Evolutionary conservation across 2,329 filamentous ascomycete species (phyloP).

Genomic region (Alternaria sp.): DNA sequence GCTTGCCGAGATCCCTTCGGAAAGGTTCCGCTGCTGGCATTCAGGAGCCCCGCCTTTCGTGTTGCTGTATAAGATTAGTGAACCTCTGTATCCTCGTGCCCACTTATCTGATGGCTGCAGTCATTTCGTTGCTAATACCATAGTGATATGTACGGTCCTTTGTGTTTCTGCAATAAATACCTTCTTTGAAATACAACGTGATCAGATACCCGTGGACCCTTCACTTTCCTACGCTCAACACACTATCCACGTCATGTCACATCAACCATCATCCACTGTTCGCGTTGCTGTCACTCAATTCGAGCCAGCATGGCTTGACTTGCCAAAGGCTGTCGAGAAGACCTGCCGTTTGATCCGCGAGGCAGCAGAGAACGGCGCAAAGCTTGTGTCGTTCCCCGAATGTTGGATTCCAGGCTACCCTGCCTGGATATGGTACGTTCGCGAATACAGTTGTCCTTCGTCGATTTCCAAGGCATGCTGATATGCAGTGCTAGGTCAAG

Average conservation of each 20-base stretch:
- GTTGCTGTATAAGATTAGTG: background rate
- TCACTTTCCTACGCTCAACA: background rate
- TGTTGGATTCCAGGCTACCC: slow-evolving; percentile 56
- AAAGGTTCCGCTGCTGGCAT: background rate
- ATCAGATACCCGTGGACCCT: background rate
- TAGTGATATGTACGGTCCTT: background rate
- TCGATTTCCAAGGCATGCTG: background rate
- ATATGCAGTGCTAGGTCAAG: slow-evolving; percentile 38
- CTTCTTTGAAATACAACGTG: background rate
- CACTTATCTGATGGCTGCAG: background rate
- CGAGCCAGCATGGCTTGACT: slow-evolving; percentile 67
- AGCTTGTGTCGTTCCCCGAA: slow-evolving; percentile 60
- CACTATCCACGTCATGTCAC: background rate
- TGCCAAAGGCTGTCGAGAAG: slow-evolving; percentile 61
- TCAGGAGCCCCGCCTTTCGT: background rate
- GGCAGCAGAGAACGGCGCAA: slow-evolving; percentile 60
- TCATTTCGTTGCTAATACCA: background rate
- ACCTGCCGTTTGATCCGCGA: slow-evolving; percentile 63
- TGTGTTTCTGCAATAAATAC: background rate
- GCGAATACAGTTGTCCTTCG: background rate
- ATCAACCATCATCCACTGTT: background rate
- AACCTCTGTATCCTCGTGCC: background rate
- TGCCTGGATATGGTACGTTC: slow-evolving; percentile 53
- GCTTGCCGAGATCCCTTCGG: background rate
- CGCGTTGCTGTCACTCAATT: slow-evolving; percentile 64